phyloP scores from a whole-genome alignment of 2,329 filamentous ascomycete genomes.

The Coniella vitis region DNA sequence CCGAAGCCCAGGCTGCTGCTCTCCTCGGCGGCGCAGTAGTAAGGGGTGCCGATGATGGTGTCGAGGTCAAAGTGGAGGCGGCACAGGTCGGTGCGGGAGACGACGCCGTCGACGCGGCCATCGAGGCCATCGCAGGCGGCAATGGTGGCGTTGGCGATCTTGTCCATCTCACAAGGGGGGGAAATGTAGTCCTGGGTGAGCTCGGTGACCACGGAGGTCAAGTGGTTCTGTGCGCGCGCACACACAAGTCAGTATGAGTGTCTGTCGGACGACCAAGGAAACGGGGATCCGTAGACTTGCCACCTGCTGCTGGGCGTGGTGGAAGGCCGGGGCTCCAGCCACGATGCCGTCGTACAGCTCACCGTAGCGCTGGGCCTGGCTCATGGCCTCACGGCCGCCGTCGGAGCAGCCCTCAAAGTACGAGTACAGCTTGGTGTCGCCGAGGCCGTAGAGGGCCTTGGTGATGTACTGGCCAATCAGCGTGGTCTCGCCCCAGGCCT shows the following conservation, averaged over 20 bases:
- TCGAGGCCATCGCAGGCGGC: constrained; percentile 48
- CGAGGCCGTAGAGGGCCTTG: constrained; percentile 30
- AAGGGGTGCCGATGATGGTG: constrained; percentile 25
- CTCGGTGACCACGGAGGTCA: constrained; percentile 28
- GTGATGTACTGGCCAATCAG: constrained; percentile 38
- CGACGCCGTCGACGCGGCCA: constrained; percentile 46
- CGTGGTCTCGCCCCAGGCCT: constrained; percentile 45
- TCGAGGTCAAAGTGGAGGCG: constrained; percentile 28
- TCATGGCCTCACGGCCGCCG: constrained; percentile 43
- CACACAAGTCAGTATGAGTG: too few relatives aligned
- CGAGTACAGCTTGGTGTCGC: constrained; percentile 32
- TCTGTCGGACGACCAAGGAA: too few relatives aligned
- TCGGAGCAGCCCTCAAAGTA: constrained; percentile 46
- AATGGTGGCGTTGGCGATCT: constrained; percentile 49
- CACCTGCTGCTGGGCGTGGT: constrained; percentile 32
- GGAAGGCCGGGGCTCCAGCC: constrained; percentile 39
- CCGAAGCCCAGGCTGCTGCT: constrained; percentile 20
- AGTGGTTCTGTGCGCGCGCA: constrained; percentile 6
- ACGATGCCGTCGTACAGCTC: constrained; percentile 38
- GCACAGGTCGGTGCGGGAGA: constrained; percentile 33
- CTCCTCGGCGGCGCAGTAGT: constrained; percentile 26
- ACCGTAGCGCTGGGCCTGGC: constrained; percentile 32
- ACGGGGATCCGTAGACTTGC: too few relatives aligned
- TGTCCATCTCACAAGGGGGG: constrained; percentile 37
- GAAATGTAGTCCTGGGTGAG: constrained; percentile 34